Evolutionary conservation across 2,329 filamentous ascomycete genomes (phyloP).

Genomic region (Graphilbum fragrans): DNA sequence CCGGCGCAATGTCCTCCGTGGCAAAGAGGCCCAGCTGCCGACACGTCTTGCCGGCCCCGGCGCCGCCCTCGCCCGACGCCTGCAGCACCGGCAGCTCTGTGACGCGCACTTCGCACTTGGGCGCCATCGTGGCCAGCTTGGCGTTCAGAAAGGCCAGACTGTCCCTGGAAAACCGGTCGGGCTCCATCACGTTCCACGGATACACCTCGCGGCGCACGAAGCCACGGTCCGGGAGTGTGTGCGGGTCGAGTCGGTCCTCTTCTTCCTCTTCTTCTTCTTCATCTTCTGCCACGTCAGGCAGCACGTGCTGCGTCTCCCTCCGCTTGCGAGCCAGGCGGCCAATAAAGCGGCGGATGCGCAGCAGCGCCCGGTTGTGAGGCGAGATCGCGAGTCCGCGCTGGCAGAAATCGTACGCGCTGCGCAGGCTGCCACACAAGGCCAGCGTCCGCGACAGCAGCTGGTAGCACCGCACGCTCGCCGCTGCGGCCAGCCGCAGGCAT

Average conservation of each 20-base stretch:
- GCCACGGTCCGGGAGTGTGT: constrained; percentile 55
- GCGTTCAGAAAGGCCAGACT: constrained; percentile 62
- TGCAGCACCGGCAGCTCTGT: constrained; percentile 61
- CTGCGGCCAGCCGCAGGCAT: constrained; percentile 25
- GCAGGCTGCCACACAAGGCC: constrained; percentile 54
- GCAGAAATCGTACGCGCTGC: constrained; percentile 55
- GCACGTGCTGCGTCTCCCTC: neutral
- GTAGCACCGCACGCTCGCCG: constrained; percentile 44
- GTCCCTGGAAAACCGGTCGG: constrained; percentile 57
- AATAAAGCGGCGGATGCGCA: constrained; percentile 41
- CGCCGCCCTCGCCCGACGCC: constrained; percentile 24
- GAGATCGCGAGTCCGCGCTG: constrained; percentile 44
- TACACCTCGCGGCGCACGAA: constrained; percentile 60
- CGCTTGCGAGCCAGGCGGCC: neutral
- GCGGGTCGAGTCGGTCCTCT: constrained; percentile 30
- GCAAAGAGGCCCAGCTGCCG: constrained; percentile 86
- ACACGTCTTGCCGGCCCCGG: constrained; percentile 35
- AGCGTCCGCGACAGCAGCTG: constrained; percentile 46
- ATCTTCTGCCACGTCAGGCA: no score
- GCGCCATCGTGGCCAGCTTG: constrained; percentile 55
- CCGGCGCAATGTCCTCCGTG: constrained; percentile 63
- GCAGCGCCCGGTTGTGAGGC: constrained; percentile 42
- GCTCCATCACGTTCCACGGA: constrained; percentile 55
- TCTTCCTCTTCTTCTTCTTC: neutral
- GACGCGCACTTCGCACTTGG: constrained; percentile 69